A percentile compares a stretch with the other conserved stretches of the same genome.
Evolutionary conservation across 1,284 basidiomycete genomes (phyloP).

Genomic region (Moesziomyces aphidis): DNA sequence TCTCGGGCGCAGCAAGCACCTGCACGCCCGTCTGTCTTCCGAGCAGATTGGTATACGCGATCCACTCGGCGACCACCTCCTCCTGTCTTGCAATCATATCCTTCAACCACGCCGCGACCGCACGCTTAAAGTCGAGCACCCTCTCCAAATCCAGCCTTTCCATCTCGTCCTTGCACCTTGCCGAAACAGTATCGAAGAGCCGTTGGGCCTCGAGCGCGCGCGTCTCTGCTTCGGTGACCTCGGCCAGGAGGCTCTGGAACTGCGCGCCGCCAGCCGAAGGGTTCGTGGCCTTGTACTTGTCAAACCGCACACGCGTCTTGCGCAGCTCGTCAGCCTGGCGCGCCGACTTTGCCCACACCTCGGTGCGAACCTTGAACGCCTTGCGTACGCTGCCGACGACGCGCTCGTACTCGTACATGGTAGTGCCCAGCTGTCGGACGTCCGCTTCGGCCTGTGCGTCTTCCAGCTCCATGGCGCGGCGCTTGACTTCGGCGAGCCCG

Average conservation of each 20-base stretch:
- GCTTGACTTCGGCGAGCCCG: constrained; percentile 65
- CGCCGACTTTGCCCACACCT: constrained; percentile 73
- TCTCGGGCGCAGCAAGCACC: constrained; percentile 9
- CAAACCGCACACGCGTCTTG: constrained; percentile 79
- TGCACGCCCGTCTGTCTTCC: constrained; percentile 52
- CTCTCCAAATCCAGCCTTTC: constrained; percentile 93
- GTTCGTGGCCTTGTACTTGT: constrained; percentile 80
- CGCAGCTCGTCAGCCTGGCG: constrained; percentile 78
- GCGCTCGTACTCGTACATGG: constrained; percentile 90
- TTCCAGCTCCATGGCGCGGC: constrained; percentile 52
- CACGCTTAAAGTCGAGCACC: constrained; percentile 85
- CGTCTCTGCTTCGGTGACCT: constrained; percentile 51
- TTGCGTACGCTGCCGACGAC: constrained; percentile 88
- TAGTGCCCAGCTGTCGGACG: constrained; percentile 72
- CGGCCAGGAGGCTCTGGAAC: constrained; percentile 42
- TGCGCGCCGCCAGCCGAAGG: constrained; percentile 30
- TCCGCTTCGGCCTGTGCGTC: constrained; percentile 63
- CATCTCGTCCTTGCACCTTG: constrained; percentile 88
- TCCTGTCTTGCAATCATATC: constrained; percentile 85
- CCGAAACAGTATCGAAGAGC: constrained; percentile 88
- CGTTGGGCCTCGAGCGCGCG: constrained; percentile 71
- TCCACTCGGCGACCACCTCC: constrained; percentile 72
- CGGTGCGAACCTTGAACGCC: constrained; percentile 86
- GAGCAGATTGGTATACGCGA: constrained; percentile 50
- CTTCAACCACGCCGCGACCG: constrained; percentile 80